A percentile compares a stretch with the other conserved stretches of the same genome.
phyloP scores from a whole-genome alignment of 2,329 filamentous ascomycete species.

The Gaeumannomyces tritici region DNA sequence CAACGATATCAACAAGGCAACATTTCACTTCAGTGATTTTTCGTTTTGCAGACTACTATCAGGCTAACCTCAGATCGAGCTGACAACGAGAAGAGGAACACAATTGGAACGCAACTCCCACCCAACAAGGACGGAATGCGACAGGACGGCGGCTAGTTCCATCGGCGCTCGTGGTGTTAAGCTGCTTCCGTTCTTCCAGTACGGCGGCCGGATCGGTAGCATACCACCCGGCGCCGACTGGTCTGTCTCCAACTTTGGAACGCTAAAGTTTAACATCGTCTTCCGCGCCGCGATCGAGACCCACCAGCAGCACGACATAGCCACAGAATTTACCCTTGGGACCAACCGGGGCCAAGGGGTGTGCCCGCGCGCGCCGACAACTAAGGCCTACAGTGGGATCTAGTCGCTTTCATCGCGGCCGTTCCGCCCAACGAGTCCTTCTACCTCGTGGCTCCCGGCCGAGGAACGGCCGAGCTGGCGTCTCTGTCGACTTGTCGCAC shows the following conservation, averaged over 20 bases:
- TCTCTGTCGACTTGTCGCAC: too few species aligned
- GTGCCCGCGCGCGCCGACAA: conserved; percentile 25
- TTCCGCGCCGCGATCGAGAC: conserved; percentile 14
- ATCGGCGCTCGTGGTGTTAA: conserved; percentile 15
- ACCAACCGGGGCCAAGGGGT: conserved; percentile 37
- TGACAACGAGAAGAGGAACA: too few species aligned
- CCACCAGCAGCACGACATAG: conserved; percentile 21
- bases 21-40: too few species aligned
- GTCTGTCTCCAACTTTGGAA: conserved; percentile 2
- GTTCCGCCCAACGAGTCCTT: conserved; percentile 19
- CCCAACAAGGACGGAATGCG: too few species aligned
- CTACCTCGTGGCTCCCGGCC: conserved; percentile 19
- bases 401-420: conserved; percentile 18
- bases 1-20: too few species aligned
- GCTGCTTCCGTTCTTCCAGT: conserved; percentile 26
- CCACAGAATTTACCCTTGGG: conserved; percentile 35
- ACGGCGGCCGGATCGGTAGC: conserved; percentile 22
- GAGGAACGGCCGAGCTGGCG: too few species aligned
- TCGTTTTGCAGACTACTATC: too few species aligned
- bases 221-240: too few species aligned
- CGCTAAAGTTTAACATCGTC: conserved; percentile 9
- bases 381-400: conserved; percentile 23
- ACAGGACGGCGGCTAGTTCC: too few species aligned
- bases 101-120: too few species aligned
- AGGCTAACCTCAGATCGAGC: too few species aligned